Percentiles rank a stretch among this genome's conserved stretches.
These are phyloP conservation scores for Linnemannia exigua DNA, from an alignment of 192 early-diverging fungal genomes.

Conservation along the genomic window DNA sequence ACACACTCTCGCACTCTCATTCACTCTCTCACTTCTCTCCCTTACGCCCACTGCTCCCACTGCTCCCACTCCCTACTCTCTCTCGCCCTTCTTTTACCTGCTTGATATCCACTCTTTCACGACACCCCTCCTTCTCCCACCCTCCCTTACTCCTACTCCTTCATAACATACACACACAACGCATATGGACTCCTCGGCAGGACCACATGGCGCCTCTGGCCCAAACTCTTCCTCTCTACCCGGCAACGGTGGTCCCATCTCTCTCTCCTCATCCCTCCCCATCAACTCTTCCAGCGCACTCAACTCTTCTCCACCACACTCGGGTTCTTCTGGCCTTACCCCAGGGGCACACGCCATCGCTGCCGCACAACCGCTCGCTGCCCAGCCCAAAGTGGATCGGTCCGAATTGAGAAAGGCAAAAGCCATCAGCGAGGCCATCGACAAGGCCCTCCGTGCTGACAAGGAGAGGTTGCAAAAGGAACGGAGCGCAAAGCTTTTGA, in stretches of 20 bases:
- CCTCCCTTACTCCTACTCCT: background rate
- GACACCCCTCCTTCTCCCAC: background rate
- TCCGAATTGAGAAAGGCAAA: slow-evolving; percentile 45
- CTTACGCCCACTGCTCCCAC: background rate
- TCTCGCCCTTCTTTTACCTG: background rate
- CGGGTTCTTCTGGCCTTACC: background rate
- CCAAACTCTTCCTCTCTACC: background rate
- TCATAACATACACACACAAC: background rate
- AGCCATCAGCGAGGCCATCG: slow-evolving; percentile 51
- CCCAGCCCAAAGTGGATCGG: background rate
- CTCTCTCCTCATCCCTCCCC: slow-evolving; percentile 1
- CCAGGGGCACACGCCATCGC: slow-evolving; percentile 26
- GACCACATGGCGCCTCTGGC: slow-evolving; percentile 4
- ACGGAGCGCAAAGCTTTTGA: slow-evolving; percentile 50
- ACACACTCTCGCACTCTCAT: background rate
- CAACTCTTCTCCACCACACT: slow-evolving; percentile 13
- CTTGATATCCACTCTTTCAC: background rate
- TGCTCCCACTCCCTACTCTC: background rate
- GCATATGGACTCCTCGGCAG: slow-evolving; percentile 22
- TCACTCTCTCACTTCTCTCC: background rate
- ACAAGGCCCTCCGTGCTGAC: slow-evolving; percentile 37
- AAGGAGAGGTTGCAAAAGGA: slow-evolving; percentile 49
- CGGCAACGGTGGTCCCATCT: background rate
- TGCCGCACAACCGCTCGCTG: slow-evolving; percentile 8
- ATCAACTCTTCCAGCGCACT: background rate